phyloP scores from a whole-genome alignment of 2,329 filamentous ascomycete genomes.

The Didymosphaeria variabile region DNA sequence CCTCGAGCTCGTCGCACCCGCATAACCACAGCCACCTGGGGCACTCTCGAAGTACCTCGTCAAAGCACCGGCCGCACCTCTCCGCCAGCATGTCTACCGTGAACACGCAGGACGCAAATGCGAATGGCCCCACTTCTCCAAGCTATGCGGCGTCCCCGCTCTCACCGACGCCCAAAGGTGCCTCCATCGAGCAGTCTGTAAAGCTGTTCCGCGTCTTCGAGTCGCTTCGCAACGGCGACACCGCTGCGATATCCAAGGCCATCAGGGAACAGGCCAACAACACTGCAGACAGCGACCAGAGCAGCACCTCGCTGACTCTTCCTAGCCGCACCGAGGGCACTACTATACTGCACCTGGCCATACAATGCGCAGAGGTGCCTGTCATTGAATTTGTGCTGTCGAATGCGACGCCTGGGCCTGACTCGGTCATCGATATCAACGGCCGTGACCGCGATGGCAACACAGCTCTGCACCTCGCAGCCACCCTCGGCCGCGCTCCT shows the following conservation, averaged over 20 bases:
- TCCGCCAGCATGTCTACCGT: slow-evolving; percentile 42
- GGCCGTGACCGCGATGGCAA: slow-evolving; percentile 93
- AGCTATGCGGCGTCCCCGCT: slow-evolving; percentile 29
- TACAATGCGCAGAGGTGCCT: slow-evolving; percentile 91
- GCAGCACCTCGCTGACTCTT: slow-evolving; percentile 59
- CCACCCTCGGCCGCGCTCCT: slow-evolving; percentile 78
- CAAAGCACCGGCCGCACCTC: slow-evolving; percentile 37
- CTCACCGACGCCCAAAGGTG: slow-evolving; percentile 47
- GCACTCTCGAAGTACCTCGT: slow-evolving; percentile 41
- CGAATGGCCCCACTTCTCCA: slow-evolving; percentile 29
- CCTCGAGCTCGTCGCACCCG: slow-evolving; percentile 22
- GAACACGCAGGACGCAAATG: slow-evolving; percentile 27
- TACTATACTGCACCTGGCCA: slow-evolving; percentile 88
- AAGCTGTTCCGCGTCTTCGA: slow-evolving; percentile 95
- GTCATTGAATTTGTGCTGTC: slow-evolving; percentile 96
- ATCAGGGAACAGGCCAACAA: slow-evolving; percentile 69
- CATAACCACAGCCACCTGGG: slow-evolving; percentile 20
- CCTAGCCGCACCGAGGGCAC: slow-evolving; percentile 74
- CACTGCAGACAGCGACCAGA: slow-evolving; percentile 57
- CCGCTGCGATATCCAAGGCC: slow-evolving; percentile 84
- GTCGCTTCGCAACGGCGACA: slow-evolving; percentile 88
- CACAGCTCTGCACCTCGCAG: slow-evolving; percentile 88
- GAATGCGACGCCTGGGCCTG: slow-evolving; percentile 55
- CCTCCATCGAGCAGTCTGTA: slow-evolving; percentile 86
- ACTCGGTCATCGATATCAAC: slow-evolving; percentile 82